Percentiles rank a stretch among this genome's conserved stretches.
Conservation (phyloP, 176 grass and related monocot species). For the Musa troglodytarum region DNA sequence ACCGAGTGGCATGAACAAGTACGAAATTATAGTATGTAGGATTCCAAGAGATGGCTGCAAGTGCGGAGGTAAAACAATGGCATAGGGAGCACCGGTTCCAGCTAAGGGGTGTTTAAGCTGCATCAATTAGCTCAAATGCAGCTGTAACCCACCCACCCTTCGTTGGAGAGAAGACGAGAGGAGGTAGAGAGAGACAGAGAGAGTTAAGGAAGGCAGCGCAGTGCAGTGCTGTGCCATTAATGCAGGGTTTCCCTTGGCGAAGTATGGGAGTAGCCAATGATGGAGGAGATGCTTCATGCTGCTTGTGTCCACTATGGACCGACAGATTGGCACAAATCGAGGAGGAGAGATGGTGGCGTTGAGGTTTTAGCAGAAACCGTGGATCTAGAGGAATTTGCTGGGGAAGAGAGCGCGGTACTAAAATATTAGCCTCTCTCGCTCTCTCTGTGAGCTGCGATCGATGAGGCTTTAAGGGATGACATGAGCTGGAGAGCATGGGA, state of each 20-base stretch:
- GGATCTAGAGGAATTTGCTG: not conserved
- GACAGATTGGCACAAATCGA: constrained; percentile 7
- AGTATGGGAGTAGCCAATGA: no score
- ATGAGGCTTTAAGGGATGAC: not conserved
- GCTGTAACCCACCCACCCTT: not conserved
- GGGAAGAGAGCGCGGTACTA: not conserved
- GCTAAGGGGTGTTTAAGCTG: not conserved
- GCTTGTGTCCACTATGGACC: not conserved
- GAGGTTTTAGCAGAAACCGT: not conserved
- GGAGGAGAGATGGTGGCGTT: not conserved
- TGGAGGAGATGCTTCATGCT: constrained; percentile 1
- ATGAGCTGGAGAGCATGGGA: not conserved
- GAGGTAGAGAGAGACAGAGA: no score
- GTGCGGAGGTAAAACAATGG: not conserved
- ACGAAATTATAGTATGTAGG: not conserved
- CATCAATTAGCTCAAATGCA: constrained; percentile 11
- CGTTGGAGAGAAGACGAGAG: no score
- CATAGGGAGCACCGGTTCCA: not conserved
- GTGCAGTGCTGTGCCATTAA: not conserved
- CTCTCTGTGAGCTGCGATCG: not conserved
- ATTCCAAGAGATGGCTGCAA: not conserved
- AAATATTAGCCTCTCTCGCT: not conserved
- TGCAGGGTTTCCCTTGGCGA: not conserved
- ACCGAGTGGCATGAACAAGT: no score
- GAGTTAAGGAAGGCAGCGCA: not conserved